Conservation (phyloP, 139 green algal genomes). For the Eudorina sp. region DNA sequence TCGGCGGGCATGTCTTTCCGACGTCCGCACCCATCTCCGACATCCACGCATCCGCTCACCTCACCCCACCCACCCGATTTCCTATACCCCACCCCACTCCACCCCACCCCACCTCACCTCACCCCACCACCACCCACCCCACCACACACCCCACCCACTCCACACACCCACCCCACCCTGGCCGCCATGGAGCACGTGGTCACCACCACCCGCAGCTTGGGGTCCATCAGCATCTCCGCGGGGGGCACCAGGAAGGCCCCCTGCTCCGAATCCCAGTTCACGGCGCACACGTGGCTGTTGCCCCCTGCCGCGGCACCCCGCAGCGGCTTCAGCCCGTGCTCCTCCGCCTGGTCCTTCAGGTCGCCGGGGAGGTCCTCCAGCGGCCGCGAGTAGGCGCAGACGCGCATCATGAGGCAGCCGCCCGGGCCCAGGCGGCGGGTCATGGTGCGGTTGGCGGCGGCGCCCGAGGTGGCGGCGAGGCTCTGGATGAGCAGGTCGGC, state of each 20-base stretch:
- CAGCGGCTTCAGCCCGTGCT: neutral
- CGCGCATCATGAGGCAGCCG: conserved; percentile 40
- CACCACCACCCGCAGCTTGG: conserved; percentile 50
- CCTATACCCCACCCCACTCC: neutral
- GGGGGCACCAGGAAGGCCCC: conserved; percentile 57
- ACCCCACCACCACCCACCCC: neutral
- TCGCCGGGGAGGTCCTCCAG: neutral
- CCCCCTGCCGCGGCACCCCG: neutral
- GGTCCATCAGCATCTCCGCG: conserved; percentile 10
- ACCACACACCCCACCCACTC: neutral
- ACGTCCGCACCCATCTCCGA: too few relatives aligned
- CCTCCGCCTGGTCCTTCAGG: neutral
- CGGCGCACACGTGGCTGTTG: neutral
- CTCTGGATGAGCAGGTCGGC: conserved; percentile 60
- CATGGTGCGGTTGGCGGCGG: neutral
- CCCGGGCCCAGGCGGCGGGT: conserved; percentile 31
- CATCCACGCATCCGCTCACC: too few relatives aligned
- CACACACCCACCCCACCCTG: conserved; percentile 43
- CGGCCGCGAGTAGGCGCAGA: conserved; percentile 38
- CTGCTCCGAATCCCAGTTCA: conserved; percentile 42
- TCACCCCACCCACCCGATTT: neutral
- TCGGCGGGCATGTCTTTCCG: too few relatives aligned
- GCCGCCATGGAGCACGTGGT: conserved; percentile 59
- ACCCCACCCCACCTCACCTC: neutral
- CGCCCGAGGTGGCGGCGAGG: neutral